Conservation (phyloP, 768 basidiomycete genomes). For the Amanita rimosa region DNA sequence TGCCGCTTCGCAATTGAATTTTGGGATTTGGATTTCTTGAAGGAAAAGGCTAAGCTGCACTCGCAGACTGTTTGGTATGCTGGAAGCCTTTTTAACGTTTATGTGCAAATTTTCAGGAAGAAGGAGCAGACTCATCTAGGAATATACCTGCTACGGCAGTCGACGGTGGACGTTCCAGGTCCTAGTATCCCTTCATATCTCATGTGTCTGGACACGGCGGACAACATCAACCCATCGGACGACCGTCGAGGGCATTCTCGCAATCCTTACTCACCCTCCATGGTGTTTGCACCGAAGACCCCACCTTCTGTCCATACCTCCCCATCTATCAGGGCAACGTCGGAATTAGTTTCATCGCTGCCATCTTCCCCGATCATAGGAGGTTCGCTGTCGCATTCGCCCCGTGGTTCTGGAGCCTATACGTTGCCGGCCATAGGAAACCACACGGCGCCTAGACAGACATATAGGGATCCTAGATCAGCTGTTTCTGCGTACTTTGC, state of each 20-base stretch:
- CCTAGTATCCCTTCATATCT: slow-evolving; percentile 40
- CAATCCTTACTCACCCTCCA: slow-evolving; percentile 9
- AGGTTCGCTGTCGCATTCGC: slow-evolving; percentile 5
- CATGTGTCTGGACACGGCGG: slow-evolving; percentile 1
- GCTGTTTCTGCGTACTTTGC: slow-evolving; percentile 73
- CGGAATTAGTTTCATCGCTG: slow-evolving; percentile 1
- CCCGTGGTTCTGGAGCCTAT: not conserved
- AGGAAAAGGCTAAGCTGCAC: slow-evolving; percentile 77
- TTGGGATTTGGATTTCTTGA: slow-evolving; percentile 72
- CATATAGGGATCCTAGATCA: slow-evolving; percentile 67
- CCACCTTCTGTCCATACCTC: slow-evolving; percentile 12
- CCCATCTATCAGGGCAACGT: slow-evolving; percentile 9
- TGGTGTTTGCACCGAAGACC: slow-evolving; percentile 8
- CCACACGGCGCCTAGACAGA: slow-evolving; percentile 43
- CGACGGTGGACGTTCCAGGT: slow-evolving; percentile 67
- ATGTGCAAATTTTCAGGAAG: slow-evolving; percentile 81
- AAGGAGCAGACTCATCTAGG: slow-evolving; percentile 69
- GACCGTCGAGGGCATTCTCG: not conserved
- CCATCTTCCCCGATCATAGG: slow-evolving; percentile 4
- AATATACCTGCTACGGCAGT: slow-evolving; percentile 83
- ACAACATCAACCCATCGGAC: not conserved
- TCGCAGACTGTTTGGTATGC: slow-evolving; percentile 87
- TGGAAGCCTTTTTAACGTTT: slow-evolving; percentile 80
- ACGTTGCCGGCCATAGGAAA: slow-evolving; percentile 32
- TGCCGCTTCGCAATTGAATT: slow-evolving; percentile 85